Percentiles rank a stretch among this genome's conserved stretches.
phyloP scores from a whole-genome alignment of 805 yeast genomes.

The Gaillardinia entomophila region DNA sequence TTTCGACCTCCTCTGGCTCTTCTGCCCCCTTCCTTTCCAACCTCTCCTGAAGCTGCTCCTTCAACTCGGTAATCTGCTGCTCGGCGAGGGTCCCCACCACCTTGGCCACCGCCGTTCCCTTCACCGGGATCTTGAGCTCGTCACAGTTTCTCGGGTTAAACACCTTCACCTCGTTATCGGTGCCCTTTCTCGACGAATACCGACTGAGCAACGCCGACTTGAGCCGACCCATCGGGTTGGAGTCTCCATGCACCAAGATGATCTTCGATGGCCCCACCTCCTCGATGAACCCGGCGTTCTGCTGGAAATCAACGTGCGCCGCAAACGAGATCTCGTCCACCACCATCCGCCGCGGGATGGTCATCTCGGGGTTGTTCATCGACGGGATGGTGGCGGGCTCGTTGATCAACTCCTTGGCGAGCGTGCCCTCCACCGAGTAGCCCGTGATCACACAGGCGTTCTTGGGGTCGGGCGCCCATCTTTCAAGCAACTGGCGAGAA shows the following conservation, averaged over 20 bases:
- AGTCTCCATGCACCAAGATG: conserved; percentile 94
- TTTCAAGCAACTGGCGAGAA: conserved; percentile 82
- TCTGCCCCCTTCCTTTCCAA: conserved; percentile 20
- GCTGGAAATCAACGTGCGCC: conserved; percentile 98
- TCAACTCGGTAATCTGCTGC: conserved; percentile 26
- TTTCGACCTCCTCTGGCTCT: conserved; percentile 3
- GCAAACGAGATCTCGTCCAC: conserved; percentile 97
- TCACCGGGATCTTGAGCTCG: conserved; percentile 66
- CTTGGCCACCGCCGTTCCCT: conserved; percentile 80
- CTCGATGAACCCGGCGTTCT: conserved; percentile 87
- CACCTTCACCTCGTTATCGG: conserved; percentile 85
- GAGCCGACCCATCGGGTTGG: conserved; percentile 96
- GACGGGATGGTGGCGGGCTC: conserved; percentile 93
- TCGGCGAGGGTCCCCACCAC: conserved; percentile 52
- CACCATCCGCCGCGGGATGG: conserved; percentile 79
- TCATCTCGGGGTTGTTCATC: conserved; percentile 67
- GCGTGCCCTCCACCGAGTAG: conserved; percentile 96
- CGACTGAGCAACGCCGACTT: conserved; percentile 89
- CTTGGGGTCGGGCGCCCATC: conserved; percentile 96
- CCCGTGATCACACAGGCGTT: conserved; percentile 89
- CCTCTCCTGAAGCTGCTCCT: conserved; percentile 48
- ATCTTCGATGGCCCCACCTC: conserved; percentile 78
- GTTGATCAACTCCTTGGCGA: conserved; percentile 84
- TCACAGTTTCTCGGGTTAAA: conserved; percentile 92
- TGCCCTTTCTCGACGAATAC: conserved; percentile 73